Evolutionary conservation across 1,284 basidiomycete genomes (phyloP), one percentile per base, ranked within the genome.

Genomic region (Moniliella sp.): DNA sequence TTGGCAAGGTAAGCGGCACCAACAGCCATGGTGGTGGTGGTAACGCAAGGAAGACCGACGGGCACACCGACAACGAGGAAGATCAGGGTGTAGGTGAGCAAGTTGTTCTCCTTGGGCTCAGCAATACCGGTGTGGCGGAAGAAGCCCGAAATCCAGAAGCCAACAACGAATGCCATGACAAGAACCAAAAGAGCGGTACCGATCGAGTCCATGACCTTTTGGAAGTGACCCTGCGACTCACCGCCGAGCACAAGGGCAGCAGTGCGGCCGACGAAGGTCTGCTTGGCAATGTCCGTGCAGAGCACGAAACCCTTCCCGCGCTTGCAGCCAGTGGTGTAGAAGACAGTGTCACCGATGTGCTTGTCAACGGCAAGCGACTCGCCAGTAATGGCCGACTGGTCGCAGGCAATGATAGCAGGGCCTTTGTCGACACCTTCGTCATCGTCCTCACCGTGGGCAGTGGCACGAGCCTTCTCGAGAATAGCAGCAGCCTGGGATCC

Each of bases 311-410:
- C 61, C 50, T 69, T 69, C 35, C 69, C 69, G 25, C 69, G 65
- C 58, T 69, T 70, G 49, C 64, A 54, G 32, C 59, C 61, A 25
- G 59, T 61, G 25, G 61, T 62, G 57, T 61, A 62, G n/a, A 59
- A 66, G 31, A 66, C 64, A 12, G 61, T 62, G 50, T 70, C 68
- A 31, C 67, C 67, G 33, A 68, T 48, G 47, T 63, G 67, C 55
- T 70, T 70, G 55, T 70, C 68, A 29, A 69, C 64, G 28, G 69
- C 67, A 18, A 70, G 62, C 35, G 66, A 67, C 48, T 70, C 69
- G 37, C 68, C 67, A 15, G 68, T 69, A 35, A 69, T 68, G 33
- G 68, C 68, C 32, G 64, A 64, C 47, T 67, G 65, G 52, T 70
- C 68, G 38, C 65, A 64, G 19, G 67, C 65, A 37, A 66, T 62